These are phyloP conservation scores for Colletotrichum chrysophilum DNA, from an alignment of 2,329 filamentous ascomycete species.

Conservation along the genomic window DNA sequence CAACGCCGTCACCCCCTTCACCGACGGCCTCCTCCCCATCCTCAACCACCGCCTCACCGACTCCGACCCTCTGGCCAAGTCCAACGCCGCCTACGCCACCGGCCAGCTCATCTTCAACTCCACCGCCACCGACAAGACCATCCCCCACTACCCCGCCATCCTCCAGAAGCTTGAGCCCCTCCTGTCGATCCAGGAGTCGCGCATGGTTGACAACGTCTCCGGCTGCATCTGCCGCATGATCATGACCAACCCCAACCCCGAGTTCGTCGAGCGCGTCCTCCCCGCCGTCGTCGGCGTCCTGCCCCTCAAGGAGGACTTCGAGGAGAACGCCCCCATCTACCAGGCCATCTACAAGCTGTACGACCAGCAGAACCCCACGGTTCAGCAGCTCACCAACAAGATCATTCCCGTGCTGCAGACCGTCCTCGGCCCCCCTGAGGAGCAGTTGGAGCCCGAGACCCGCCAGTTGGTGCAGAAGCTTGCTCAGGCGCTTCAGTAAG, in stretches of 20 bases:
- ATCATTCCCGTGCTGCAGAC: conserved; percentile 75
- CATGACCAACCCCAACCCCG: conserved; percentile 80
- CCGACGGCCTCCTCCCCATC: conserved; percentile 75
- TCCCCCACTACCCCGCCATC: conserved; percentile 79
- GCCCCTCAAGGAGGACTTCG: conserved; percentile 90
- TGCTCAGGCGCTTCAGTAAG: conserved; percentile 49
- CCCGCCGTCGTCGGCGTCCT: conserved; percentile 80
- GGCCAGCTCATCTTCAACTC: conserved; percentile 87
- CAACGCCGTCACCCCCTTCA: conserved; percentile 80
- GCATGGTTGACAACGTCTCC: conserved; percentile 90
- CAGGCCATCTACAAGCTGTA: conserved; percentile 89
- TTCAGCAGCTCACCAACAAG: conserved; percentile 72
- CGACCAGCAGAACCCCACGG: conserved; percentile 70
- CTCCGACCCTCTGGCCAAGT: conserved; percentile 90
- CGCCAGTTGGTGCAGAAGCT: conserved; percentile 69
- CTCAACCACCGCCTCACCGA: conserved; percentile 87
- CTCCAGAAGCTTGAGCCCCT: conserved; percentile 87
- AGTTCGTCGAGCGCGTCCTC: conserved; percentile 82
- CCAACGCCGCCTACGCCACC: conserved; percentile 91
- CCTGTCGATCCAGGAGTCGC: conserved; percentile 76
- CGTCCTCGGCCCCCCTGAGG: conserved; percentile 73
- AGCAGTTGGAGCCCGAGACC: conserved; percentile 77
- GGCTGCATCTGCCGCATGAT: conserved; percentile 95
- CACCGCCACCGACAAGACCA: conserved; percentile 69
- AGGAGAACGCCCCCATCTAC: conserved; percentile 95